Conservation (phyloP, 495 filamentous ascomycete genomes). For the Penicillium mononematosum region DNA sequence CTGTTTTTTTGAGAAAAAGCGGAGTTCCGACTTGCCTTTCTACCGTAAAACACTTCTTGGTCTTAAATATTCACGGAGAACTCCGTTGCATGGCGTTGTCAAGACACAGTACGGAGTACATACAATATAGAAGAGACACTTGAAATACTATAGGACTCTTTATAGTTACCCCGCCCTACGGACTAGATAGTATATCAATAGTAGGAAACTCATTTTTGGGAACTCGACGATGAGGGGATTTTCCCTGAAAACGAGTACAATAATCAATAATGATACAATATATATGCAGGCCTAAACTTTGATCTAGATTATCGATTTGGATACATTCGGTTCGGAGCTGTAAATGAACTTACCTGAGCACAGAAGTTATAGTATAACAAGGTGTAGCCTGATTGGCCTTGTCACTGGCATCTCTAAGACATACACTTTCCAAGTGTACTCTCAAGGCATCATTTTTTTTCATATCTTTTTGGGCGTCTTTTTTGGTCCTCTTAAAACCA, state of each 20-base stretch:
- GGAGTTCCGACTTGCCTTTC: conserved; percentile 22
- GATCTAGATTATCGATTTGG: not conserved
- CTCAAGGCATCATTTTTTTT: not conserved
- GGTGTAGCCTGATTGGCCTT: not conserved
- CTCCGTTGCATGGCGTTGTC: not conserved
- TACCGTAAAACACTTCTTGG: not conserved
- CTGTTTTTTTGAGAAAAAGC: conserved; percentile 14
- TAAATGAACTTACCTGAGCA: not conserved
- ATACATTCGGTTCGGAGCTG: not conserved
- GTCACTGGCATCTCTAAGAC: not conserved
- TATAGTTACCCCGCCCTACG: not conserved
- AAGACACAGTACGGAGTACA: too few species aligned
- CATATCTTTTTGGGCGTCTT: not conserved
- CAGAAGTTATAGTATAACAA: not conserved
- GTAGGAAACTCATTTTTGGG: not conserved
- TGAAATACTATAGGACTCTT: too few species aligned
- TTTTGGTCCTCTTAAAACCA: too few species aligned
- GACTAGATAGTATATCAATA: not conserved
- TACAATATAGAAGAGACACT: too few species aligned
- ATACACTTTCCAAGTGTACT: not conserved
- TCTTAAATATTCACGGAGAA: not conserved
- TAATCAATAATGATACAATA: not conserved
- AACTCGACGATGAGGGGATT: not conserved
- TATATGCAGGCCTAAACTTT: not conserved
- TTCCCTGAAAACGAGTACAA: not conserved